Evolutionary conservation across 768 basidiomycete genomes (phyloP), one percentile per base, ranked within the genome.

Genomic region (Phaffia tasmanica): DNA sequence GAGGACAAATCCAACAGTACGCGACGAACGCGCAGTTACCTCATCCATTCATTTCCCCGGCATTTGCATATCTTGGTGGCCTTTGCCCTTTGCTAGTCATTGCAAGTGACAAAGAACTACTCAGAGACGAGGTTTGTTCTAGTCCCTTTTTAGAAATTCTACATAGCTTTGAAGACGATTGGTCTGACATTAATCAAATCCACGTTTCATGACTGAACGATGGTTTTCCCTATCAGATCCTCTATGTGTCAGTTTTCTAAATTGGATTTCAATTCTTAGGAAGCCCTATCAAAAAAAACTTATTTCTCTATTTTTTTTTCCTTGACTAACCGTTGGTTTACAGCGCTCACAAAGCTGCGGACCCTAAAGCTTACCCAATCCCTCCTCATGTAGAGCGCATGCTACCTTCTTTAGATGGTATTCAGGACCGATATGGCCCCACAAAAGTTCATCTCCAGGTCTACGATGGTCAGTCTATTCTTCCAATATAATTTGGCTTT

Each of bases 371-470:
- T 69, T 94, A 83, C 74, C 86, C 86, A 1, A 76, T 83, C 0
- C 79, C 85, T 29, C 74, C 80, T 18, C 83, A 83, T 25, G 78
- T 84, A 1, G 75, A 84, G 18, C 70, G 68, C 27, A 57, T 76
- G 64, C 73, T 78, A 60, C 75, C 77, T 2, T 72, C 70, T 8
- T 65, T 77, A 11, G 59, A 75, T 32, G 75, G 72, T 1, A 78
- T 77, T 58, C 75, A 78, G 60, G 72, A 72, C 25, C 70, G 72
- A 11, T 72, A 75, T 69, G 73, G 73, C 1, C 73, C 87, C 1
- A 91, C 92, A 0, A 80, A 85, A 64, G 90, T 94, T 21, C 92
- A 97, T 77, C 79, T 97, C 15, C 92, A 97, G 75, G 84, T 95
- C 1, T 95, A 91, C 73, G 92, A 97, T 73, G 90, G 84, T 84